Evolutionary conservation across 192 early-diverging fungal species (phyloP).

Genomic region (Coemansia sp.): DNA sequence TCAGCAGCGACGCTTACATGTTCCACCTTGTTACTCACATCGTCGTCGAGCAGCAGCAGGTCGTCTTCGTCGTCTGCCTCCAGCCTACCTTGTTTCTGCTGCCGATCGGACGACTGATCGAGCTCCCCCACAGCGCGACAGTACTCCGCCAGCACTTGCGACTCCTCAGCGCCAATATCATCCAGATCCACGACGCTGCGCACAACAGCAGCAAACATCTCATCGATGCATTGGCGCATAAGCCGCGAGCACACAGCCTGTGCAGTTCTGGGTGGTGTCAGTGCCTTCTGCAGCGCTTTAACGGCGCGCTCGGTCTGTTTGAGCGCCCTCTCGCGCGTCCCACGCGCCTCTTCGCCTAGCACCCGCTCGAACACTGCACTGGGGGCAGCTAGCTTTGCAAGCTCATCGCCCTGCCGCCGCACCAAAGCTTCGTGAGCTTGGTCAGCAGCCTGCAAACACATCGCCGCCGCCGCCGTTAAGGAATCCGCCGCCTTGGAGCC

Average conservation of each 20-base stretch:
- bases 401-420: neutral
- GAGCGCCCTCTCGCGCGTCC: conserved; percentile 3
- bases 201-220: conserved; percentile 22
- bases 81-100: neutral
- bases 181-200: conserved; percentile 13
- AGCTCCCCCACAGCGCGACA: conserved; percentile 16
- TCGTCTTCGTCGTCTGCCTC: neutral
- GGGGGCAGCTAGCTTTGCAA: neutral
- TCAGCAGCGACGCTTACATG: neutral
- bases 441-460: too few species aligned
- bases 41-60: neutral
- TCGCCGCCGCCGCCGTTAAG: too few species aligned
- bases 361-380: conserved; percentile 9
- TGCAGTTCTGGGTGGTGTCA: conserved; percentile 23
- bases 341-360: neutral
- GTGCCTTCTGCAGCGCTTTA: conserved; percentile 17
- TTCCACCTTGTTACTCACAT: neutral
- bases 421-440: conserved; percentile 13
- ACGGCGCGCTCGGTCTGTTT: conserved; percentile 17
- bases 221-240: conserved; percentile 19
- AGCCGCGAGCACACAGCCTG: conserved; percentile 23
- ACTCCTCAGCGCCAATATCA: conserved; percentile 43
- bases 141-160: conserved; percentile 38
- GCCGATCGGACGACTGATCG: too few species aligned
- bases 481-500: too few species aligned